Conservation (phyloP, 768 basidiomycete species). For the Rhodotorula babjevae region DNA sequence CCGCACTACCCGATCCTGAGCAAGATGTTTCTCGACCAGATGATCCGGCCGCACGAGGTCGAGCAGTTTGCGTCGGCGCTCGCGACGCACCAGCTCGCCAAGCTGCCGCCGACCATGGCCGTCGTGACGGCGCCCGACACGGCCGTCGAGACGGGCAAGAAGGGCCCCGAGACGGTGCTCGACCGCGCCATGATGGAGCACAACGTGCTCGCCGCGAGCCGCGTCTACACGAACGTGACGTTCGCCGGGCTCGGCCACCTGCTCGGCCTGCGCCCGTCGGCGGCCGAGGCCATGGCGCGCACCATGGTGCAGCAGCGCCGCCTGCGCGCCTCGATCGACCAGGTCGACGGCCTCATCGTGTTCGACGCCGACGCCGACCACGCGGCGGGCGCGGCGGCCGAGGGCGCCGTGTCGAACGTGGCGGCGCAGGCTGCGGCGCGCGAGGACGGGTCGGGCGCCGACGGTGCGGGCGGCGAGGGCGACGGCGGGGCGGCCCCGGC, state of each 20-base stretch:
- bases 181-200: constrained; percentile 99
- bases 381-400: constrained; percentile 57
- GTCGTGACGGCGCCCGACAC: constrained; percentile 60
- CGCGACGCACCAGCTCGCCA: constrained; percentile 90
- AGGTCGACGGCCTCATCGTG: constrained; percentile 88
- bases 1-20: constrained; percentile 82
- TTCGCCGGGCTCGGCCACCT: constrained; percentile 88
- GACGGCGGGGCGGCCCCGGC: constrained; percentile 73
- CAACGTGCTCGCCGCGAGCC: constrained; percentile 91
- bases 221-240: constrained; percentile 96
- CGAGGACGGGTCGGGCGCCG: not conserved
- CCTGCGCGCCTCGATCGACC: constrained; percentile 80
- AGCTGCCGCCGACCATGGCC: constrained; percentile 72
- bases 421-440: constrained; percentile 36
- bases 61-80: constrained; percentile 81
- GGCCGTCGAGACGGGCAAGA: constrained; percentile 53
- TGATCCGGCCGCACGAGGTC: constrained; percentile 82
- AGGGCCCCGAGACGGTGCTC: constrained; percentile 88
- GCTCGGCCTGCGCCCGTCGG: constrained; percentile 80
- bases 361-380: constrained; percentile 86
- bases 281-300: constrained; percentile 94
- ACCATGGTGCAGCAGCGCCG: constrained; percentile 99
- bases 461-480: constrained; percentile 55
- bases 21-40: constrained; percentile 98
- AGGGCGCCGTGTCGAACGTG: constrained; percentile 57